These are phyloP conservation scores for Pyrus communis DNA, from an alignment of 306 rosid genomes.

Conservation along the genomic window DNA sequence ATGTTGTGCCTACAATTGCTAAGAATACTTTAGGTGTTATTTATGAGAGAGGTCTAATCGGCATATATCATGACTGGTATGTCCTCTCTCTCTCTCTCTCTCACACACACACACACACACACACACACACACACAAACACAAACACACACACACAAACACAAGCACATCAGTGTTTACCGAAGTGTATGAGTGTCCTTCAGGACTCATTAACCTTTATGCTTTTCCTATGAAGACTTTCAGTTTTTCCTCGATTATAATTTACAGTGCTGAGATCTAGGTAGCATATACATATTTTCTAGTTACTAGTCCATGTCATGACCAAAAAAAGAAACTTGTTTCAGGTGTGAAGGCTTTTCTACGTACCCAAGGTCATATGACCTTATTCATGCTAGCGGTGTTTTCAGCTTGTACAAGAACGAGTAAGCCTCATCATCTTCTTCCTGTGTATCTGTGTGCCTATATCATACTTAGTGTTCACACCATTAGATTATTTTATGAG, in stretches of 20 bases:
- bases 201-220: neutral
- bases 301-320: neutral
- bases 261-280: neutral
- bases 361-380: constrained; percentile 93
- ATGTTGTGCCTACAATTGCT: constrained; percentile 78
- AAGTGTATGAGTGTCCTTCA: neutral
- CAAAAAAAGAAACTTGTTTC: neutral
- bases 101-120: neutral
- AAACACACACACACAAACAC: neutral
- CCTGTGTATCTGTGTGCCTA: constrained; percentile 6
- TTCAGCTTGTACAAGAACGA: constrained; percentile 66
- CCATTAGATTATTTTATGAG: neutral
- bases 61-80: constrained; percentile 96
- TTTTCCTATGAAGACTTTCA: neutral
- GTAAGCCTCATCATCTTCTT: constrained; percentile 45
- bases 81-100: constrained; percentile 6
- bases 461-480: neutral
- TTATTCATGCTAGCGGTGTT: constrained; percentile 73
- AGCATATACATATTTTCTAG: neutral
- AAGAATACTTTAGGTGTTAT: constrained; percentile 74
- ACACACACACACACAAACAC: neutral
- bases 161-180: neutral
- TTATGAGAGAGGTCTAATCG: constrained; percentile 91
- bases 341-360: constrained; percentile 99
- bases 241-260: neutral